Base-by-base conservation (phyloP, 2,329 filamentous ascomycete genomes). In the Stromatinia cepivora region DNA sequence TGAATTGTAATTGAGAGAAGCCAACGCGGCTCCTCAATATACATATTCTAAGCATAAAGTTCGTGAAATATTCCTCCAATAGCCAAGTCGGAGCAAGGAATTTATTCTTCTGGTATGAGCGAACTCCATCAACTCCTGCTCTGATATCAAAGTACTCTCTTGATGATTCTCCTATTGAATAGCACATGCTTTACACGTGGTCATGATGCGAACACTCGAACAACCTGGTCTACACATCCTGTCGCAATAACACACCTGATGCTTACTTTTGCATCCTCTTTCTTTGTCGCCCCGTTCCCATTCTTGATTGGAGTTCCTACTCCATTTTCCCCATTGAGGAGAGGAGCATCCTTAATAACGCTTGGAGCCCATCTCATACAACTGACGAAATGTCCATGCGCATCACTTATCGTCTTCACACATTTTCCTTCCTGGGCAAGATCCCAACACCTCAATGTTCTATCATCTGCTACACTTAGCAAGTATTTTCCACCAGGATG, bases 361-460 rank as follows among this genome's bases (percentile, higher is more conserved):
- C 88, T 88, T 0, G 94, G 94, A 2, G 93, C 94, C 94, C 94
- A 98, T 71, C 93, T 83, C 76, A 97, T 84, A 77, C 92, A 94
- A 71, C 88, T 93, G 63, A 97, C 87, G 76, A 98, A 97, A 77
- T 93, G 93, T 6, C 86, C 88, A 78, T 97, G 93, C 0, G 88
- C 89, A 72, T 93, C 92, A 50, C 85, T 84, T 22, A 98, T 82
- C 0, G 88, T 89, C 80, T 94, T 94, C 74, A 97, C 93, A 75
- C 93, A 94, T 77, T 93, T 94, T 54, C 92, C 92, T 79, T 97
- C 93, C 78, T 98, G 94, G 36, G 87, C 86, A 36, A 98, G 82
- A 81, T 98, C 94, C 94, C 94, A 98, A 82, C 94, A 97, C 68
- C 94, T 86, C 70, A 98, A 84, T 6, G 92, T 94, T 82, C 95